A percentile compares a stretch with the other conserved stretches of the same genome.
Evolutionary conservation across 2,329 filamentous ascomycete species (phyloP).

Genomic region (Epicoccum nigrum): DNA sequence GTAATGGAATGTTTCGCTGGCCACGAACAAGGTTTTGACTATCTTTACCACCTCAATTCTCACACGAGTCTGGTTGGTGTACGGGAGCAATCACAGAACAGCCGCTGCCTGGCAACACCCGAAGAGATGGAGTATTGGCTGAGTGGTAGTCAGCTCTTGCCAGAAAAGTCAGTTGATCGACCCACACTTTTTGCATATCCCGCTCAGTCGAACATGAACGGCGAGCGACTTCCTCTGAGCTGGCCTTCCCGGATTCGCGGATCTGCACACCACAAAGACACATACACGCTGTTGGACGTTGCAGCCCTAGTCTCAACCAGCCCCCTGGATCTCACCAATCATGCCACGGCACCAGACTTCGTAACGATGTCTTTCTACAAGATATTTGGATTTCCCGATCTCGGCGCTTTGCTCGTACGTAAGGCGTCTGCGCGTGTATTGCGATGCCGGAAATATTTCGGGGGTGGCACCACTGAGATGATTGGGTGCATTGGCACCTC

Average conservation of each 20-base stretch:
- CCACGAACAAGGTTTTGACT: conserved; percentile 70
- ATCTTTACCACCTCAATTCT: conserved; percentile 79
- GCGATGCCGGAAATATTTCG: conserved; percentile 66
- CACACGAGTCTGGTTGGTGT: conserved; percentile 88
- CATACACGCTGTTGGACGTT: conserved; percentile 74
- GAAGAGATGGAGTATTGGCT: conserved; percentile 71
- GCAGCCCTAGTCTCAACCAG: conserved; percentile 69
- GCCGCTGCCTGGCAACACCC: conserved; percentile 69
- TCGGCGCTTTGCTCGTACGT: conserved; percentile 82
- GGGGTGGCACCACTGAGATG: conserved; percentile 68
- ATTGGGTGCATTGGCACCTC: conserved; percentile 59
- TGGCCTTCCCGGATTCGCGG: conserved; percentile 54
- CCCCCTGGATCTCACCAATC: conserved; percentile 62
- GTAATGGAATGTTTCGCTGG: conserved; percentile 77
- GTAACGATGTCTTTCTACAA: conserved; percentile 89
- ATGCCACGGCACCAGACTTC: conserved; percentile 75
- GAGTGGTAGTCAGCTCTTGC: neutral
- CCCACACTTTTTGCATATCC: conserved; percentile 74
- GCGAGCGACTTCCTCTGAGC: conserved; percentile 70
- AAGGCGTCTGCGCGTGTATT: conserved; percentile 67
- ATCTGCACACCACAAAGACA: conserved; percentile 50
- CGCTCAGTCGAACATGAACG: conserved; percentile 92
- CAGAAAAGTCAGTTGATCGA: conserved; percentile 19
- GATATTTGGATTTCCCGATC: conserved; percentile 91
- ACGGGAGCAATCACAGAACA: conserved; percentile 68